Evolutionary conservation across 345 rosid genomes (phyloP).

Genomic region (Fremontodendron californicum): DNA sequence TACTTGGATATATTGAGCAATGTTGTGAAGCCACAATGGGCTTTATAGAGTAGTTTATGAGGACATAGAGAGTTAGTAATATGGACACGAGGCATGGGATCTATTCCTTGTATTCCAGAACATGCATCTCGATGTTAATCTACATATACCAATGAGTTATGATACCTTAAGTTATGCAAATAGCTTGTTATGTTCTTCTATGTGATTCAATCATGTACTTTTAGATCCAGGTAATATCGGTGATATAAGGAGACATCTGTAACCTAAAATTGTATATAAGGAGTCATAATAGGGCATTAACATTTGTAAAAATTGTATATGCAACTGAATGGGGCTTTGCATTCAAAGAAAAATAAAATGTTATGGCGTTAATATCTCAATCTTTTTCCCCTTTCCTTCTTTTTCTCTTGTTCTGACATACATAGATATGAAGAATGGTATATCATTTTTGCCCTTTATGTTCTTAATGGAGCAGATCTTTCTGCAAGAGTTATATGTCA

Average conservation of each 20-base stretch:
- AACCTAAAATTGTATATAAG: neutral
- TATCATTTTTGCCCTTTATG: neutral
- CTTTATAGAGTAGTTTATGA: slow-evolving; percentile 8
- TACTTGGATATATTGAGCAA: neutral
- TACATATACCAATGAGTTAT: neutral
- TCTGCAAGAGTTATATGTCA: neutral
- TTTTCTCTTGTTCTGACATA: neutral
- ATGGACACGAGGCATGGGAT: neutral
- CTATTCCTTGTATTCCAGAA: neutral
- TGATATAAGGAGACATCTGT: neutral
- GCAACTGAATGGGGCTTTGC: neutral
- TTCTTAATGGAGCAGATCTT: slow-evolving; percentile 12
- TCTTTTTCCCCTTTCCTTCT: neutral
- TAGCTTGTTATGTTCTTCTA: neutral
- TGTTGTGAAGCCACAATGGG: slow-evolving; percentile 8
- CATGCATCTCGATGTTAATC: neutral
- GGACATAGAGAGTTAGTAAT: neutral
- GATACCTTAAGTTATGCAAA: neutral
- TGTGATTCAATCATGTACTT: neutral
- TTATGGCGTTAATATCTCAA: neutral
- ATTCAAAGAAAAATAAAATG: neutral
- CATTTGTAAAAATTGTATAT: neutral
- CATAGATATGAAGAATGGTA: neutral
- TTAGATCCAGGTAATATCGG: neutral
- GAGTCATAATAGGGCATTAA: neutral